Evolutionary conservation across 1,139 yeast species (phyloP).

Genomic region (Torulaspora pretoriensis): DNA sequence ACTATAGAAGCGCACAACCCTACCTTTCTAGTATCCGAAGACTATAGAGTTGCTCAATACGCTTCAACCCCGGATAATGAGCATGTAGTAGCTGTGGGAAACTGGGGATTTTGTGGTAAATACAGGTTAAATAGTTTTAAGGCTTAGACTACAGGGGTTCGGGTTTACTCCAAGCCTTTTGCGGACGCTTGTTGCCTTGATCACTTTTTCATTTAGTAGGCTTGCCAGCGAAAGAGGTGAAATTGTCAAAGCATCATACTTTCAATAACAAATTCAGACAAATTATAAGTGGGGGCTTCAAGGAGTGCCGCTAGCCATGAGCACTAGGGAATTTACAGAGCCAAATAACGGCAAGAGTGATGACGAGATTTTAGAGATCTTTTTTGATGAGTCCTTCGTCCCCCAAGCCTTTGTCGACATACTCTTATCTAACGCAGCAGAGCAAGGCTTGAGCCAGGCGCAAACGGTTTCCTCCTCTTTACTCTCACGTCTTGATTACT

Average conservation of each 20-base stretch:
- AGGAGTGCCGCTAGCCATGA: background rate
- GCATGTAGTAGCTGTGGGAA: conserved; percentile 22
- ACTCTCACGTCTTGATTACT: conserved; percentile 57
- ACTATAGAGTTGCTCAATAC: conserved; percentile 21
- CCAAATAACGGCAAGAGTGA: background rate
- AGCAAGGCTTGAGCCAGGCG: conserved; percentile 29
- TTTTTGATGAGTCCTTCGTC: conserved; percentile 46
- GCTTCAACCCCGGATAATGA: conserved; percentile 6
- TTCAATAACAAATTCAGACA: no score
- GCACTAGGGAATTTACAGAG: background rate
- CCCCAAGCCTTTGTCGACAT: conserved; percentile 50
- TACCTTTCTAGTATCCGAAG: background rate
- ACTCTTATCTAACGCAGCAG: conserved; percentile 37
- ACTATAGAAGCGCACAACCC: background rate
- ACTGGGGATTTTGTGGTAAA: conserved; percentile 22
- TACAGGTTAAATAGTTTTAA: background rate
- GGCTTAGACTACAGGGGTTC: no score
- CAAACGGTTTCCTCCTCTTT: conserved; percentile 42
- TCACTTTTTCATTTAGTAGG: no score
- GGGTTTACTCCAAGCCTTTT: no score
- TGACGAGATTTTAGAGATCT: conserved; percentile 42
- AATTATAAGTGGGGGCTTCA: no score
- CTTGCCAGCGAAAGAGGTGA: no score
- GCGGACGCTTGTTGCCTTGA: no score
- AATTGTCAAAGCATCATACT: no score